A percentile compares a stretch with the other conserved stretches of the same genome.
Conservation (phyloP, 257 asterid genomes). For the Nicotiana otophora region DNA sequence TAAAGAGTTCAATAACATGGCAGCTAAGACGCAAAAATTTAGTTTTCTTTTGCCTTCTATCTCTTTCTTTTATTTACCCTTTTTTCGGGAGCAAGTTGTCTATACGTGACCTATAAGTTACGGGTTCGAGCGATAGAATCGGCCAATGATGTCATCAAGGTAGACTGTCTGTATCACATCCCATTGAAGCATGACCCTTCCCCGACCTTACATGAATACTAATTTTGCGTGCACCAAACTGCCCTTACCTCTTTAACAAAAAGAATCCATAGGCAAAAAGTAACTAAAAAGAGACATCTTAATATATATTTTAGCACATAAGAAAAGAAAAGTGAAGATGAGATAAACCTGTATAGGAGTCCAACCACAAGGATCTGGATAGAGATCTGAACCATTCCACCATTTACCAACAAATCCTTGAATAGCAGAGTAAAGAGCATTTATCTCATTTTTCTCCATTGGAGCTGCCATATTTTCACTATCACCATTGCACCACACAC, state of each 20-base stretch:
- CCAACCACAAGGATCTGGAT: conserved; percentile 99
- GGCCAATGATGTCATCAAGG: fast-evolving
- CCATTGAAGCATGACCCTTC: too few species aligned
- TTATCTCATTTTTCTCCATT: conserved; percentile 64
- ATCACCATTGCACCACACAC: conserved; percentile 50
- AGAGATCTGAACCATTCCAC: conserved; percentile 99
- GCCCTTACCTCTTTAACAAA: not conserved
- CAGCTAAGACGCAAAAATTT: not conserved
- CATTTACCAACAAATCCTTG: conserved; percentile 88
- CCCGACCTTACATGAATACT: too few species aligned
- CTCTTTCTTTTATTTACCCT: too few species aligned
- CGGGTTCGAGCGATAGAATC: too few species aligned
- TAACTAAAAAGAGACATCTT: not conserved
- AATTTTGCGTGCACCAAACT: fast-evolving
- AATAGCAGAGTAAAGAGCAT: conserved; percentile 68
- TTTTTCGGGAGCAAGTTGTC: not conserved
- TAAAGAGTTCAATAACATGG: not conserved
- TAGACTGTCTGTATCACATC: too few species aligned
- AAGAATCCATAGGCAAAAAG: not conserved
- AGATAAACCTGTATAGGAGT: conserved; percentile 77
- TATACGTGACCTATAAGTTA: too few species aligned
- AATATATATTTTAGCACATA: too few species aligned
- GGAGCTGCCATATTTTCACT: conserved; percentile 48
- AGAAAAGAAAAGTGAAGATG: not conserved
- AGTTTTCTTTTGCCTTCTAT: not conserved